phyloP scores from a whole-genome alignment of 2,329 filamentous ascomycete species.

The Emergomyces orientalis region DNA sequence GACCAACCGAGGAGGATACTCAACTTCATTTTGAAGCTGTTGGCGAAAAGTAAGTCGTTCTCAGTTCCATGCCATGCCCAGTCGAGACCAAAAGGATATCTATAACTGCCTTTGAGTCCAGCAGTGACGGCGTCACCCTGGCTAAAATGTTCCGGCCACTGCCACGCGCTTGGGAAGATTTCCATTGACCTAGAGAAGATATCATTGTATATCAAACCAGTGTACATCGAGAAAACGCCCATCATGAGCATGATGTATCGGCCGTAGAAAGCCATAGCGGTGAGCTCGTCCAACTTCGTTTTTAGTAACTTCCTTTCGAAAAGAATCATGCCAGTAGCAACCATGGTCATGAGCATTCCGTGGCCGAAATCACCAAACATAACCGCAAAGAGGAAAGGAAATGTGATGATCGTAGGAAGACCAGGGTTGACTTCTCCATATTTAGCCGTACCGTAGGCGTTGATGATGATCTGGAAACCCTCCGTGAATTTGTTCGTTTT shows the following conservation, averaged over 20 bases:
- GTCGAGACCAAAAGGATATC: slow-evolving; percentile 92
- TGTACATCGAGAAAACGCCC: slow-evolving; percentile 94
- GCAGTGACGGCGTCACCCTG: slow-evolving; percentile 57
- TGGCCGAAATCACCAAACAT: slow-evolving; percentile 99
- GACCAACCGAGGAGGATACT: slow-evolving; percentile 95
- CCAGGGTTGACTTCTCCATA: slow-evolving; percentile 97
- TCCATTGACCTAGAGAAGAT: slow-evolving; percentile 90
- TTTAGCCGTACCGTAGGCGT: slow-evolving; percentile 94
- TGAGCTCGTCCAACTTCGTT: slow-evolving; percentile 93
- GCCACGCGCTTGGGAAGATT: slow-evolving; percentile 82
- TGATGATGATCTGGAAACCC: slow-evolving; percentile 97
- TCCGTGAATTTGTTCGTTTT: slow-evolving; percentile 99
- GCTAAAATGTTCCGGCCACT: slow-evolving; percentile 64
- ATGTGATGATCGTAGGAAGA: slow-evolving; percentile 89
- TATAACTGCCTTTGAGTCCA: slow-evolving; percentile 61
- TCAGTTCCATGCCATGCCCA: slow-evolving; percentile 95
- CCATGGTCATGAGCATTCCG: slow-evolving; percentile 75
- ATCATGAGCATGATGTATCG: slow-evolving; percentile 98
- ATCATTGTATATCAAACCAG: slow-evolving; percentile 95
- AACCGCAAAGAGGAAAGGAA: slow-evolving; percentile 98
- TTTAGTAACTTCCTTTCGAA: slow-evolving; percentile 74
- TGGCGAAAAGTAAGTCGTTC: slow-evolving; percentile 89
- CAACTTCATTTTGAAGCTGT: slow-evolving; percentile 99
- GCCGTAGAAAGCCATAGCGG: slow-evolving; percentile 97
- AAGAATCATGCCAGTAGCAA: slow-evolving; percentile 87